Conservation (phyloP, 2,329 filamentous ascomycete genomes). For the Aspergillus tamarii region DNA sequence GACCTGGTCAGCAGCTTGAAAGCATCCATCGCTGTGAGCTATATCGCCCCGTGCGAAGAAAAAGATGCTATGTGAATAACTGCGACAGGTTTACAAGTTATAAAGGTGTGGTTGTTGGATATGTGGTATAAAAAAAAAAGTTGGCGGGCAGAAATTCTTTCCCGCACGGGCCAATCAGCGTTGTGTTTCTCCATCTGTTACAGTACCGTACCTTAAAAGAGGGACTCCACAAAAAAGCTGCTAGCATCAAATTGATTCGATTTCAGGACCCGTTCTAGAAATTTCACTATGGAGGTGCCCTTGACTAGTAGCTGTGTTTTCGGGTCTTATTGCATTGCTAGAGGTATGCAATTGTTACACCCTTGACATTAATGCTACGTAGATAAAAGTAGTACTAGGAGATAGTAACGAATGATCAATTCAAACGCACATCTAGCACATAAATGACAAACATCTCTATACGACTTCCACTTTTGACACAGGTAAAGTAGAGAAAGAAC, state of each 20-base stretch:
- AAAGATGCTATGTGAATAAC: not conserved
- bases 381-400: not conserved
- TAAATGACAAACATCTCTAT: conserved; percentile 9
- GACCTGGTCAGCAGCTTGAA: conserved; percentile 50
- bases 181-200: conserved; percentile 6
- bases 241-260: not conserved
- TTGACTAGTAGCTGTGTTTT: not conserved
- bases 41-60: conserved; percentile 6
- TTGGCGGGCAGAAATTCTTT: conserved; percentile 26
- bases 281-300: not conserved
- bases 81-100: conserved; percentile 1
- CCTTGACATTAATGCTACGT: not conserved
- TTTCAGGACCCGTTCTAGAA: not conserved
- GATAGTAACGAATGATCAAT: not conserved
- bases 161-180: conserved; percentile 40
- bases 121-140: conserved; percentile 29
- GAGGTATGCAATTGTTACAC: not conserved
- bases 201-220: conserved; percentile 1
- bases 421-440: conserved; percentile 2
- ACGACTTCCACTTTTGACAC: conserved; percentile 8
- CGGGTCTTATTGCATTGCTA: not conserved
- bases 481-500: conserved; percentile 3
- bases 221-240: conserved; percentile 4
- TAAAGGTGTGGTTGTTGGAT: conserved; percentile 15
- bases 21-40: conserved; percentile 44